Conservation (phyloP, 139 green algal species). For the Yamagishiella unicocca region DNA sequence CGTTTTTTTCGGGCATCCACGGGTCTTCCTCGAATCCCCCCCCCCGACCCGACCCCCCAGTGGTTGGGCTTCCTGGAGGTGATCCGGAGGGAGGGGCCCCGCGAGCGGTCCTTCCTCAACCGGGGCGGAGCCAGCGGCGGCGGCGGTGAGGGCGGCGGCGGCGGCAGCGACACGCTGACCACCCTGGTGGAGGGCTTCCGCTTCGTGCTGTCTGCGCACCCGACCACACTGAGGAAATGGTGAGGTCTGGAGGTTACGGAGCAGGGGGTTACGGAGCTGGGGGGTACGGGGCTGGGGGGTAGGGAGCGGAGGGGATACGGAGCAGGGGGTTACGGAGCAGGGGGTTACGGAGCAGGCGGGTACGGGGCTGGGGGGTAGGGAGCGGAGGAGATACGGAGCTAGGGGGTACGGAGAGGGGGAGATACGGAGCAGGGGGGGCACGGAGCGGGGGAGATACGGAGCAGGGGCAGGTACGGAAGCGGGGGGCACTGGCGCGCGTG, state of each 20-base stretch:
- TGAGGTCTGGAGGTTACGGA: neutral
- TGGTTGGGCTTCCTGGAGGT: conserved; percentile 80
- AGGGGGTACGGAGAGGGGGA: neutral
- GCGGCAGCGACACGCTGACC: conserved; percentile 54
- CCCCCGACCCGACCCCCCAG: conserved; percentile 33
- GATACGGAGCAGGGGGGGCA: neutral
- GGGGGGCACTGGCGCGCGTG: no score
- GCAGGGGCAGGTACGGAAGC: neutral
- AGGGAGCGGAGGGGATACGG: neutral
- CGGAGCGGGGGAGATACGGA: neutral
- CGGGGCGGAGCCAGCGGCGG: neutral
- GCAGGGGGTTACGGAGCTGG: neutral
- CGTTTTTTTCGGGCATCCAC: no score
- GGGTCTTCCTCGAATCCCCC: no score
- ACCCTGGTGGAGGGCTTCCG: conserved; percentile 75
- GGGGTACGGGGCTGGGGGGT: neutral
- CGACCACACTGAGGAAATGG: conserved; percentile 56
- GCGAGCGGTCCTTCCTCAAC: conserved; percentile 66
- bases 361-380: neutral
- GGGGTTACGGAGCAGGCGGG: neutral
- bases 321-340: neutral
- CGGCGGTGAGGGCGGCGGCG: neutral
- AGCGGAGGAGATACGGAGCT: neutral
- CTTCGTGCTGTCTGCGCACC: conserved; percentile 70
- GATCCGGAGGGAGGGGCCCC: conserved; percentile 72